phyloP scores from a whole-genome alignment of 2,329 filamentous ascomycete species.

The Exserohilum turcica region DNA sequence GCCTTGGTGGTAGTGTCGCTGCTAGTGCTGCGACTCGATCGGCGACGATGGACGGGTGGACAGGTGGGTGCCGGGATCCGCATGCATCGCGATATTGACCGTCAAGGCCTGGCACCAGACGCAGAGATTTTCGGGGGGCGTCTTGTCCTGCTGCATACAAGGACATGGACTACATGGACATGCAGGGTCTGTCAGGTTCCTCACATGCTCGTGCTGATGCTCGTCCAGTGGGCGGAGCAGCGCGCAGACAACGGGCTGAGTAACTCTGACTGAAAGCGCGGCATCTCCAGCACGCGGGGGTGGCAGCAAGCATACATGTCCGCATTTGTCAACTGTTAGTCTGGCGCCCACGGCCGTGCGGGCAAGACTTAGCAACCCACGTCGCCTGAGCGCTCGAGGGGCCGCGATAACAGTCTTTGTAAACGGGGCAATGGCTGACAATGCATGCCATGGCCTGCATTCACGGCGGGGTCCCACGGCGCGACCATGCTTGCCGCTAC shows the following conservation, averaged over 20 bases:
- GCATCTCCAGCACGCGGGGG: not conserved
- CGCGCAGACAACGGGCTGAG: slow-evolving; percentile 16
- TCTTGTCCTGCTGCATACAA: slow-evolving; percentile 2
- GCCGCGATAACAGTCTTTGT: slow-evolving; percentile 22
- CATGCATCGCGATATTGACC: slow-evolving; percentile 2
- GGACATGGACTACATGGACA: too few relatives aligned
- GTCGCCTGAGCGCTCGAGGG: not conserved
- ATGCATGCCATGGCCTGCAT: slow-evolving; percentile 28
- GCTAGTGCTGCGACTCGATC: too few relatives aligned
- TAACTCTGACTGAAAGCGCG: slow-evolving; percentile 15
- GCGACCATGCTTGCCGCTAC: not conserved
- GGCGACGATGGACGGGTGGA: not conserved
- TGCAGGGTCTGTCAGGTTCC: slow-evolving; percentile 14
- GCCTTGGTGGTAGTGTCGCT: too few relatives aligned
- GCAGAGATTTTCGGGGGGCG: slow-evolving; percentile 24
- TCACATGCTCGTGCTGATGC: slow-evolving; percentile 2
- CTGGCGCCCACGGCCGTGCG: not conserved
- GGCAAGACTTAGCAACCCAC: not conserved
- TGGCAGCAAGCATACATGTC: not conserved
- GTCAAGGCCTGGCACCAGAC: not conserved
- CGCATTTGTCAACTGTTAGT: not conserved
- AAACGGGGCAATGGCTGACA: slow-evolving; percentile 34
- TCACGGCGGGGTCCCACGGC: slow-evolving; percentile 5
- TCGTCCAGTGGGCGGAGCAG: not conserved
- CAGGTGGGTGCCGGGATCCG: slow-evolving; percentile 3